Conservation (phyloP, 306 rosid species). For the Prunus mume region DNA sequence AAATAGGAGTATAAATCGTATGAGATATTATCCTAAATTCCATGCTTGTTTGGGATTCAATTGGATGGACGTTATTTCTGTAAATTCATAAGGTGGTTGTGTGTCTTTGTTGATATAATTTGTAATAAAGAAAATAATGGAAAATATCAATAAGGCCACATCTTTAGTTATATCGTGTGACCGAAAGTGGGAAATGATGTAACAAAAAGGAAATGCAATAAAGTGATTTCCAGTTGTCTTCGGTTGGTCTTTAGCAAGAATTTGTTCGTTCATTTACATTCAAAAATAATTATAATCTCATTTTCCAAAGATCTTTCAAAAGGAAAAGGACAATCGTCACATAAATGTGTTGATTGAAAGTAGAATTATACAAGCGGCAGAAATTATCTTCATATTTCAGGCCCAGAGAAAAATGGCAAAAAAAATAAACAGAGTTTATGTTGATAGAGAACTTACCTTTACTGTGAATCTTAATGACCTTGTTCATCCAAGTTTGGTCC, state of each 20-base stretch:
- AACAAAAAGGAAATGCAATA: background rate
- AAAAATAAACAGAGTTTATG: background rate
- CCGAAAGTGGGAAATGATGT: background rate
- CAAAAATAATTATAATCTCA: background rate
- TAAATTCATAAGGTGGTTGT: background rate
- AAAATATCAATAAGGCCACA: background rate
- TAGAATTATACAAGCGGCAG: background rate
- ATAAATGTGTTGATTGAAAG: background rate
- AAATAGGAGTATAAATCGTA: background rate
- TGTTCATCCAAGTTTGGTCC: too few species aligned
- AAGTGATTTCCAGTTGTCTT: constrained; percentile 5
- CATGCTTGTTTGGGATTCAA: background rate
- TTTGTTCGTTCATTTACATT: background rate
- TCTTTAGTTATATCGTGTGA: too few species aligned
- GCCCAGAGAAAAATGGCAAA: background rate
- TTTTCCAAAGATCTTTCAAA: background rate
- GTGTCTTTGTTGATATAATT: background rate
- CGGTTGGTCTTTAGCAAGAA: background rate
- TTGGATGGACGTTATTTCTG: background rate
- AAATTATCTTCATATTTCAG: background rate
- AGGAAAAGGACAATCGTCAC: background rate
- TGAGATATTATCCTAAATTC: background rate
- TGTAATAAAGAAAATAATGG: background rate
- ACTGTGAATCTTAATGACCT: background rate
- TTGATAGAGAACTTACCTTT: background rate